Conservation (phyloP, 768 basidiomycete species). For the Rhizopogon rudus region DNA sequence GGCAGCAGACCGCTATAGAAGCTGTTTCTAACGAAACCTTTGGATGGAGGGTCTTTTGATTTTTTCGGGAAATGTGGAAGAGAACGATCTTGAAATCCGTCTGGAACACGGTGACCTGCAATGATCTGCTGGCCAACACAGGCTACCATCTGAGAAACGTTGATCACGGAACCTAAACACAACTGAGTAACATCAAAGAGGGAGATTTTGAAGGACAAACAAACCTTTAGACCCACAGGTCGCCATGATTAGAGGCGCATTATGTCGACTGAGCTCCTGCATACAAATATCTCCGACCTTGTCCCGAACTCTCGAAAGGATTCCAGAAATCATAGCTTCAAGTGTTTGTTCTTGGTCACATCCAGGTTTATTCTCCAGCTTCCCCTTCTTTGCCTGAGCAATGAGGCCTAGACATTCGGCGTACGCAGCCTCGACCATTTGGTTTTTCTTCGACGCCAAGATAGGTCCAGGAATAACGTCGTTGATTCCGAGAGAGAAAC, state of each 20-base stretch:
- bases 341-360: slow-evolving; percentile 96
- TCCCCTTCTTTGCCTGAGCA: slow-evolving; percentile 82
- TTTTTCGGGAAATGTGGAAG: slow-evolving; percentile 99
- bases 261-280: slow-evolving; percentile 95
- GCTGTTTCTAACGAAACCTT: slow-evolving; percentile 97
- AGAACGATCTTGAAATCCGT: slow-evolving; percentile 98
- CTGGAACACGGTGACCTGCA: slow-evolving; percentile 93
- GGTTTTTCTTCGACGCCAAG: slow-evolving; percentile 77
- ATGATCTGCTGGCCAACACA: slow-evolving; percentile 99
- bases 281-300: slow-evolving; percentile 97
- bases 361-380: slow-evolving; percentile 95
- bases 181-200: neutral
- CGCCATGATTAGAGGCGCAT: slow-evolving; percentile 97
- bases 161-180: slow-evolving; percentile 90
- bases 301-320: slow-evolving; percentile 92
- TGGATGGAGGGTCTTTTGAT: slow-evolving; percentile 91
- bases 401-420: slow-evolving; percentile 84
- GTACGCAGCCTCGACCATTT: slow-evolving; percentile 84
- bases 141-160: slow-evolving; percentile 99
- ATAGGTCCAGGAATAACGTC: slow-evolving; percentile 94
- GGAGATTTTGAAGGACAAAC: slow-evolving; percentile 9
- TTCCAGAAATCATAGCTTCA: slow-evolving; percentile 92
- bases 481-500: slow-evolving; percentile 97
- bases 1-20: slow-evolving; percentile 91
- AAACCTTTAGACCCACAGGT: slow-evolving; percentile 97